Evolutionary conservation across 2,329 filamentous ascomycete species (phyloP).

Genomic region (Neopestalotiopsis sp.): DNA sequence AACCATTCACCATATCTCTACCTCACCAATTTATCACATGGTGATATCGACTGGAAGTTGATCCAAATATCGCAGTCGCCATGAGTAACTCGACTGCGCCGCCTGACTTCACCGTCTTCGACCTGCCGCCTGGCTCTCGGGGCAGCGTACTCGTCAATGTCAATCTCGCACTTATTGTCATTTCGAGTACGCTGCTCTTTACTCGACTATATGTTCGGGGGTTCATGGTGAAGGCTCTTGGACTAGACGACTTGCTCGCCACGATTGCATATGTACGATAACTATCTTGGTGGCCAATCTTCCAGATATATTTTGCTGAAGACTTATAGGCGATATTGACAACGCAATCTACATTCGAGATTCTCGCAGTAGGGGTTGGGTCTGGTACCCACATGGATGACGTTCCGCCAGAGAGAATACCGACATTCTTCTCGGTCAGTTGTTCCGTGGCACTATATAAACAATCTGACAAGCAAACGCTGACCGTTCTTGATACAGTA

Average conservation of each 20-base stretch:
- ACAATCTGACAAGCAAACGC: background rate
- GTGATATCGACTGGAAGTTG: background rate
- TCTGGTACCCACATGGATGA: constrained; percentile 16
- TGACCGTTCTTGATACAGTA: constrained; percentile 11
- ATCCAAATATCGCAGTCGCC: background rate
- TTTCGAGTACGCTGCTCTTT: constrained; percentile 9
- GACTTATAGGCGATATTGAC: constrained; percentile 4
- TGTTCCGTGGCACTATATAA: no score
- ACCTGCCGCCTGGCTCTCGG: constrained; percentile 10
- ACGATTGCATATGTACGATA: constrained; percentile 11
- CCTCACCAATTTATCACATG: background rate
- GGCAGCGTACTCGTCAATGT: constrained; percentile 3
- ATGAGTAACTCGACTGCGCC: constrained; percentile 4
- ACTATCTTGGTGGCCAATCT: no score
- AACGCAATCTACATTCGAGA: constrained; percentile 7
- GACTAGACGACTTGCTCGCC: constrained; percentile 11
- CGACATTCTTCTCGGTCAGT: constrained; percentile 14
- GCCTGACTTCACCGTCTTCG: constrained; percentile 2
- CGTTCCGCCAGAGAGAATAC: constrained; percentile 8
- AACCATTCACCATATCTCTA: background rate
- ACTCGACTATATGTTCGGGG: constrained; percentile 12
- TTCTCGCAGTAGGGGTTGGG: constrained; percentile 17
- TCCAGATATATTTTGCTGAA: background rate
- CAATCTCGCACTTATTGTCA: constrained; percentile 11
- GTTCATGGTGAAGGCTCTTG: constrained; percentile 16